Base-by-base conservation (phyloP, 176 grass and related monocot species). In the Phoenix dactylifera region DNA sequence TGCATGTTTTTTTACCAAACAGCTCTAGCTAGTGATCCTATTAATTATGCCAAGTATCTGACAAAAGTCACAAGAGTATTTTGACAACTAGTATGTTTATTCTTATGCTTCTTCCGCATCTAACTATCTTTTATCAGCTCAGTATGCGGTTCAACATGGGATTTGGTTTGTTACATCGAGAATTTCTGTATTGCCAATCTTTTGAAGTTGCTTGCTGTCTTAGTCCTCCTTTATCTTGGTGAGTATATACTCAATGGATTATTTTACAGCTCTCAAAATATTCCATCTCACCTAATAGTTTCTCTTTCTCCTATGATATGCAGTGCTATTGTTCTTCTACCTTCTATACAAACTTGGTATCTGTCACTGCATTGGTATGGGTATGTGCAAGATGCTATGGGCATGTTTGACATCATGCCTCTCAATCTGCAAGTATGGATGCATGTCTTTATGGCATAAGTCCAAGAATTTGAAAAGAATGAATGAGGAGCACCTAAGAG, bases 121-220 rank as follows among this genome's bases (percentile, higher is more conserved):
- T 32, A 16, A n/a, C 24, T 50, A 6, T 51, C 53, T 55, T 67
- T 28, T 69, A 44, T 15, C 72, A 89, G 80, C 25, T 74, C 72
- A 28, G 60, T 58, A 22, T 84, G 85, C 1, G 77, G 68, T 22
- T 56, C 80, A 10, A 77, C 55, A 59, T 89, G 80, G 85, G 85
- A 84, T 65, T 4, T 89, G 3, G 55, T 89, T 12, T 89, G 85
- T 63, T 89, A 89, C 62, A 26, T 89, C 6, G 86, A 89, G 5
- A 81, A 85, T 50, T 82, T 89, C 52, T 89, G 81, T 4, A 18
- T 89, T 14, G 69, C 55, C 16, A 80, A 70, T 77, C 82, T 89
- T 54, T 29, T 80, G 35, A 89, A 78, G 62, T 52, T 78, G 25
- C 58, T 74, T 14, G 77, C 49, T 1, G 64, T 78, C 32, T 57